These are phyloP conservation scores for Mycogone perniciosa DNA, from an alignment of 2,329 filamentous ascomycete genomes.

Conservation along the genomic window DNA sequence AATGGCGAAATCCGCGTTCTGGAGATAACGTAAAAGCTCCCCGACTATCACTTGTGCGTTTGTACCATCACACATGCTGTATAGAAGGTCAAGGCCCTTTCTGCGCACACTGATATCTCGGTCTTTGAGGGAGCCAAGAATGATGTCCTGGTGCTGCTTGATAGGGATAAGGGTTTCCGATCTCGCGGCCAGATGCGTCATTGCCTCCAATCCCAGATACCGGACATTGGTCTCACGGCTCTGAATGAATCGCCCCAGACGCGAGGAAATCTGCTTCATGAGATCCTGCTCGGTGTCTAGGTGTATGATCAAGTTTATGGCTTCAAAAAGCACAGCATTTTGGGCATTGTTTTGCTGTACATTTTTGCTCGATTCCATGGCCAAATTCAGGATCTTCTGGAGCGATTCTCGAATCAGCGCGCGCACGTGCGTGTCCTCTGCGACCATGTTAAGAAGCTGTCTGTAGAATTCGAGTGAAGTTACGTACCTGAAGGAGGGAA, in stretches of 20 bases:
- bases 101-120: slow-evolving; percentile 94
- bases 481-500: slow-evolving; percentile 81
- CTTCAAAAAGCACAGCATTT: slow-evolving; percentile 95
- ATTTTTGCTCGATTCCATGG: slow-evolving; percentile 93
- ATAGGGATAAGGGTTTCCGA: slow-evolving; percentile 94
- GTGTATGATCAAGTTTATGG: slow-evolving; percentile 97
- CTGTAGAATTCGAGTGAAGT: background rate
- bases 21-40: slow-evolving; percentile 88
- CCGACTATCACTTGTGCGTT: slow-evolving; percentile 91
- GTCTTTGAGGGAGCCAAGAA: slow-evolving; percentile 88
- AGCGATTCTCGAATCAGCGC: slow-evolving; percentile 88
- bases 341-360: slow-evolving; percentile 99
- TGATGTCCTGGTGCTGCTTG: slow-evolving; percentile 95
- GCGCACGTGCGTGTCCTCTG: slow-evolving; percentile 87
- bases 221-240: slow-evolving; percentile 96
- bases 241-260: slow-evolving; percentile 91
- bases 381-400: slow-evolving; percentile 83
- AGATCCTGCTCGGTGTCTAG: slow-evolving; percentile 89
- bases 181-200: slow-evolving; percentile 93
- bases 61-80: slow-evolving; percentile 98
- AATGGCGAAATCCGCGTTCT: slow-evolving; percentile 95
- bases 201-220: slow-evolving; percentile 91
- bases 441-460: slow-evolving; percentile 9
- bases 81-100: slow-evolving; percentile 90
- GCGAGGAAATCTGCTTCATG: slow-evolving; percentile 91